Percentiles rank a stretch among this genome's conserved stretches.
These are phyloP conservation scores for Linum usitatissimum DNA, from an alignment of 345 rosid genomes.

Conservation along the genomic window DNA sequence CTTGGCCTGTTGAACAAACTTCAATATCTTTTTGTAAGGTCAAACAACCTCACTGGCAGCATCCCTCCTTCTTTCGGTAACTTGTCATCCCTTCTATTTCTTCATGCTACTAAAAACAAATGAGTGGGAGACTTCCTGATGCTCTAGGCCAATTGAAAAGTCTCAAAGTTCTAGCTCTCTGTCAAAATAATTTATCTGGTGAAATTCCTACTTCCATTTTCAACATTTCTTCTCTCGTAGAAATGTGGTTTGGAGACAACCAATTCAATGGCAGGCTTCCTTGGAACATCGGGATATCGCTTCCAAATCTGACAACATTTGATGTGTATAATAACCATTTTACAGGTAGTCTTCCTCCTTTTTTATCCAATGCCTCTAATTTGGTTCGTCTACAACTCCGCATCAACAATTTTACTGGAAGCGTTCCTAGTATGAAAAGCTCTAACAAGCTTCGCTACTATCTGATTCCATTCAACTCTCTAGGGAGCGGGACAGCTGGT, in stretches of 20 bases:
- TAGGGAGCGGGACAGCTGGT: too few relatives aligned
- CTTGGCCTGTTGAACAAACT: too few relatives aligned
- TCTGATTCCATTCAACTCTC: too few relatives aligned
- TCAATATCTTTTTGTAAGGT: too few relatives aligned
- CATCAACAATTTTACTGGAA: too few relatives aligned
- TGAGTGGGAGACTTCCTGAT: constrained; percentile 13
- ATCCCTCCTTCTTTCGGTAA: too few relatives aligned
- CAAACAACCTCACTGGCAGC: neutral
- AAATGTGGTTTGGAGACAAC: neutral
- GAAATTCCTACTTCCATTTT: constrained; percentile 8
- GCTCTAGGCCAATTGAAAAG: constrained; percentile 11
- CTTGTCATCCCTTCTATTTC: too few relatives aligned
- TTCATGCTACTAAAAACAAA: too few relatives aligned
- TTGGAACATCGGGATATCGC: constrained; percentile 5
- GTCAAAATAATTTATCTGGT: constrained; percentile 6
- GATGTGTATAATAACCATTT: constrained; percentile 3
- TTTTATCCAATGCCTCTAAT: constrained; percentile 13
- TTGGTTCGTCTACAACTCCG: neutral
- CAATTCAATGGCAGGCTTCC: constrained; percentile 15
- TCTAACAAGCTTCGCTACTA: too few relatives aligned
- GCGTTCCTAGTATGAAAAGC: too few relatives aligned
- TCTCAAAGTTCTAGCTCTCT: neutral
- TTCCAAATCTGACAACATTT: constrained; percentile 4
- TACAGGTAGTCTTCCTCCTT: constrained; percentile 14
- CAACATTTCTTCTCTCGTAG: constrained; percentile 14